phyloP scores from a whole-genome alignment of 805 yeast species.

The Candida ponderosae region DNA sequence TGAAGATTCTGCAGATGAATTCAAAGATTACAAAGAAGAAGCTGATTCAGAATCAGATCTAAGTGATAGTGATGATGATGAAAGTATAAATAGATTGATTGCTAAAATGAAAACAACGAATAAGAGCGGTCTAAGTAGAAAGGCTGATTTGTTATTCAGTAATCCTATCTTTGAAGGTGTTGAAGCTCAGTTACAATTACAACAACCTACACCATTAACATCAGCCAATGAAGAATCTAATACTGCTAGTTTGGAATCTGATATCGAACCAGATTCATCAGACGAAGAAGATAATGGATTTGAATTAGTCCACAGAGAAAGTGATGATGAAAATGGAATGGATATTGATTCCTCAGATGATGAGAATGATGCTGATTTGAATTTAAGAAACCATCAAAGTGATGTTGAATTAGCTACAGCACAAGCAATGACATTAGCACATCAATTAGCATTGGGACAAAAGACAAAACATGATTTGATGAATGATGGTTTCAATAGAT shows the following conservation, averaged over 20 bases:
- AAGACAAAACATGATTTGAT: constrained; percentile 74
- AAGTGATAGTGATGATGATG: constrained; percentile 62
- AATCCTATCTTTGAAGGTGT: constrained; percentile 47
- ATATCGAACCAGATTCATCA: constrained; percentile 5
- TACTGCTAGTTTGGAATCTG: constrained; percentile 16
- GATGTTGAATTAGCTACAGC: constrained; percentile 83
- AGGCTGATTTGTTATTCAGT: constrained; percentile 38
- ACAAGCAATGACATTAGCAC: constrained; percentile 97
- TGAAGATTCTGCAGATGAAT: constrained; percentile 25
- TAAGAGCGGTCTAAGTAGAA: constrained; percentile 30
- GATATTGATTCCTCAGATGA: constrained; percentile 30
- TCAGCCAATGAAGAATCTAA: constrained; percentile 9
- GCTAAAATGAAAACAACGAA: constrained; percentile 46
- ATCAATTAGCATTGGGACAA: constrained; percentile 87
- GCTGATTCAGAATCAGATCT: constrained; percentile 29
- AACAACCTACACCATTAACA: constrained; percentile 4
- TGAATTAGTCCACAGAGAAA: constrained; percentile 39
- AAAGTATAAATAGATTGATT: constrained; percentile 52
- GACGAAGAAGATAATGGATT: constrained; percentile 27
- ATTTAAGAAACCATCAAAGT: constrained; percentile 42
- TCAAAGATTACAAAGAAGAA: constrained; percentile 37
- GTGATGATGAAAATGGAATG: constrained; percentile 26
- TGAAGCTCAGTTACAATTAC: constrained; percentile 25
- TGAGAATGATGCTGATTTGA: constrained; percentile 47
- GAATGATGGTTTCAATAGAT: constrained; percentile 90